phyloP scores from a whole-genome alignment of 257 asterid genomes.

The Jacaranda mimosifolia region DNA sequence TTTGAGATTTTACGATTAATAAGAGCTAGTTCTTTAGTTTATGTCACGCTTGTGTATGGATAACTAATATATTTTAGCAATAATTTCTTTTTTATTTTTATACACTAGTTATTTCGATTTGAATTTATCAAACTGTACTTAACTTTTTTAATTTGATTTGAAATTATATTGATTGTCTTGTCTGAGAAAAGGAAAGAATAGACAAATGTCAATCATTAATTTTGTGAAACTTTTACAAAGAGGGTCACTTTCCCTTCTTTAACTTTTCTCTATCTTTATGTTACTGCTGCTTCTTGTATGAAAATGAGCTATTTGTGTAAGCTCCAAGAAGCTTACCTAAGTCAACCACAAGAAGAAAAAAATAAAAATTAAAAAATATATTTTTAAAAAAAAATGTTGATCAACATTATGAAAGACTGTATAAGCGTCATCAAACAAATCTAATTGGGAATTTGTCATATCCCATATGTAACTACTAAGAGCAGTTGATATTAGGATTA shows the following conservation, averaged over 20 bases:
- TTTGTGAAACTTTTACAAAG: neutral
- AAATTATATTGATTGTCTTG: too few relatives aligned
- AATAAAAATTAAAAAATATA: neutral
- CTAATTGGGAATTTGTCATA: constrained; percentile 5
- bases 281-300: neutral
- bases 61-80: too few relatives aligned
- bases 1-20: too few relatives aligned
- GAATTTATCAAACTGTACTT: too few relatives aligned
- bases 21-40: too few relatives aligned
- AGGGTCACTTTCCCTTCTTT: neutral
- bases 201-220: neutral
- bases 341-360: constrained; percentile 7
- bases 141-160: too few relatives aligned
- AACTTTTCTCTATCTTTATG: neutral
- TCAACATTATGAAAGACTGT: neutral
- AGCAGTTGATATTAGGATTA: constrained; percentile 10
- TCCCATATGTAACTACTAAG: neutral
- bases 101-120: too few relatives aligned
- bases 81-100: too few relatives aligned
- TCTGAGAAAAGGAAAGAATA: neutral
- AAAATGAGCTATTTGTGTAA: neutral
- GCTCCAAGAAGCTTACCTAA: neutral
- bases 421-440: neutral
- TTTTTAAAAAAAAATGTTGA: too few relatives aligned
- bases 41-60: too few relatives aligned